Base-by-base conservation (phyloP, 345 rosid species). In the Gossypium anomalum region DNA sequence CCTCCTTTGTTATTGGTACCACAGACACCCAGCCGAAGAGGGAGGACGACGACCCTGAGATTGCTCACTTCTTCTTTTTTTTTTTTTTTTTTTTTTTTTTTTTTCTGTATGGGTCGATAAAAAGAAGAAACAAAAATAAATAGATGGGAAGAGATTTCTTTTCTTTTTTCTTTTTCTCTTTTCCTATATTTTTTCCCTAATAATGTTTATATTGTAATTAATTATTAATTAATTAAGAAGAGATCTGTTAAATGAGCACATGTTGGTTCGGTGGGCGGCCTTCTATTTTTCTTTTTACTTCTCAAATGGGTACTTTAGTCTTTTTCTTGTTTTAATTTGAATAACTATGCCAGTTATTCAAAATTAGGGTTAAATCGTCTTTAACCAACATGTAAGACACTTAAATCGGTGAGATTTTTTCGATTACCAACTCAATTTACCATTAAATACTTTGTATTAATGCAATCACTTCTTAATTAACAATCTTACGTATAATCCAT, bases 241-340 rank as follows among this genome's bases (percentile, higher is more conserved):
- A 69, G 72, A 68, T 41, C 38, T 60, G 78, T 47, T 20, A 52
- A 53, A 45, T 34, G 45, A 75, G 76, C 78, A 52, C 72, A 25
- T 53, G 76, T 29, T 78, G 75, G 72, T 52, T 65, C 56, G 74
- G 68, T 78, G 69, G 80, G 53, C 77, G 66, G 75, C 80, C 55
- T 75, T 72, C 29, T 66, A 3, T 64, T 8, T 19, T 9, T 19
- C 17, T 23, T 48, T 67, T 5, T 9, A 34, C 38, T 7, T 17
- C 67, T 34, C 22, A 16, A 3, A 63, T 48, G 57, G 8, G 1
- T 22, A 48, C 9, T 67, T 48, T 3, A 4, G n/a, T 3, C 51
- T 7, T 47, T 22, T 47, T 49, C 0, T 23, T 23, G 1, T 19
- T 63, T 43, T 11, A 3, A 34, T 16, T 9, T 63, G 7, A 60